Percentiles rank a stretch among this genome's conserved stretches.
These are phyloP conservation scores for Pythium phragmiticola DNA, from an alignment of 352 stramenopile genomes.

Conservation along the genomic window DNA sequence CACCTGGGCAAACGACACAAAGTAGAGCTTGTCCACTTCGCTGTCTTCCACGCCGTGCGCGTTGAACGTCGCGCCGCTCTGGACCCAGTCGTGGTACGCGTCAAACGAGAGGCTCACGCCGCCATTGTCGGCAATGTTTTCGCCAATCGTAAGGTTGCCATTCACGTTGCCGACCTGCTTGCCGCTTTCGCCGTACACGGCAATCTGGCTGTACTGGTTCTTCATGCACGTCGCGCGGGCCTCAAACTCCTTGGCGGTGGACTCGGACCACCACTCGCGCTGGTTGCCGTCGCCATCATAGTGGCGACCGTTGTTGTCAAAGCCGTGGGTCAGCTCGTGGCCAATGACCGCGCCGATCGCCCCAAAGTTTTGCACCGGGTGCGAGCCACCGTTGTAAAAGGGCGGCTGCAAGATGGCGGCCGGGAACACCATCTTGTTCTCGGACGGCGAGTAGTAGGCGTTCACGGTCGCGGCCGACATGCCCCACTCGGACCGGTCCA, in stretches of 20 bases:
- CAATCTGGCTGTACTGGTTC: slow-evolving; percentile 55
- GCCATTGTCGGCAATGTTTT: slow-evolving; percentile 86
- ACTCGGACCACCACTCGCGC: slow-evolving; percentile 90
- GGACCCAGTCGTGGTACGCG: slow-evolving; percentile 47
- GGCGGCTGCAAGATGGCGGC: slow-evolving; percentile 92
- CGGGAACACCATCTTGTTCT: slow-evolving; percentile 94
- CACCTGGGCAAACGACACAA: slow-evolving; percentile 60
- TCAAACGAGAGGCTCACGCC: slow-evolving; percentile 60
- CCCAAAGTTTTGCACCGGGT: slow-evolving; percentile 90
- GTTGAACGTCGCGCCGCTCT: slow-evolving; percentile 11
- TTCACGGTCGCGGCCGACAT: slow-evolving; percentile 93
- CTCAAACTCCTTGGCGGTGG: slow-evolving; percentile 72
- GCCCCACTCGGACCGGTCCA: slow-evolving; percentile 63
- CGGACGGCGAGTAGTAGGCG: slow-evolving; percentile 70
- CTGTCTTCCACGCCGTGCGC: slow-evolving; percentile 3
- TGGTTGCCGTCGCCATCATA: slow-evolving; percentile 88
- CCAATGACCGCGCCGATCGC: slow-evolving; percentile 91
- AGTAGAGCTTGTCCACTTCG: slow-evolving; percentile 46
- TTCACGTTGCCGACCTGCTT: slow-evolving; percentile 47
- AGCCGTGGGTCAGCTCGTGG: slow-evolving; percentile 95
- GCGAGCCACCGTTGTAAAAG: slow-evolving; percentile 84
- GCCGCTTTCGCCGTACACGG: slow-evolving; percentile 35
- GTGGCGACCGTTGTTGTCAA: slow-evolving; percentile 89
- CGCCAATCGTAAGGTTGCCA: slow-evolving; percentile 56
- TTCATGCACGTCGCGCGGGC: slow-evolving; percentile 53